Conservation (phyloP, 2,329 filamentous ascomycete genomes). For the Fusarium burgessii region DNA sequence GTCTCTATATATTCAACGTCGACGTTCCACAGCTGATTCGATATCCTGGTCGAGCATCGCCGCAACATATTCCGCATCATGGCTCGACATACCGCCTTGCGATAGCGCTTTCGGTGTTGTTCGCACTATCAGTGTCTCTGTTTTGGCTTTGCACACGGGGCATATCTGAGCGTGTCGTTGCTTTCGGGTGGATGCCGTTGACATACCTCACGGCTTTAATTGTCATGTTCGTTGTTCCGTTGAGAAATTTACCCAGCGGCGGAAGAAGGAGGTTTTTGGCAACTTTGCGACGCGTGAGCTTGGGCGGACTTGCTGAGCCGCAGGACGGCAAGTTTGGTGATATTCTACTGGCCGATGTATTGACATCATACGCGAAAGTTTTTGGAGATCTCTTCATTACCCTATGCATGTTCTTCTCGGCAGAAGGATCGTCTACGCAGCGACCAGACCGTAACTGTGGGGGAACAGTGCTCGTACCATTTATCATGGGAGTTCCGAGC, state of each 20-base stretch:
- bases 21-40: slow-evolving; percentile 88
- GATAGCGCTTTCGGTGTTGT: slow-evolving; percentile 77
- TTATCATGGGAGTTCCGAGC: slow-evolving; percentile 86
- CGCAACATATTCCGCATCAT: slow-evolving; percentile 80
- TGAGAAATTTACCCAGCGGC: slow-evolving; percentile 73
- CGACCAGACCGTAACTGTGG: slow-evolving; percentile 86
- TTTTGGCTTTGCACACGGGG: slow-evolving; percentile 88
- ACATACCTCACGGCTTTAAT: slow-evolving; percentile 81
- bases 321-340: slow-evolving; percentile 95
- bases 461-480: slow-evolving; percentile 80
- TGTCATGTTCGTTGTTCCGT: slow-evolving; percentile 77
- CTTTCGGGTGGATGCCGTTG: slow-evolving; percentile 88
- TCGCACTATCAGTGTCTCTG: slow-evolving; percentile 76
- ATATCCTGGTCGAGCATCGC: slow-evolving; percentile 80
- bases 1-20: slow-evolving; percentile 82
- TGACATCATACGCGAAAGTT: slow-evolving; percentile 95
- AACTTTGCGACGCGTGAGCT: slow-evolving; percentile 80
- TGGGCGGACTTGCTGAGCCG: slow-evolving; percentile 88
- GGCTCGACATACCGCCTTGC: slow-evolving; percentile 88
- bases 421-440: slow-evolving; percentile 78
- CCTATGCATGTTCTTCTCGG: slow-evolving; percentile 88
- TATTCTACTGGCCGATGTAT: slow-evolving; percentile 89
- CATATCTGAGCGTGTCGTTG: slow-evolving; percentile 74
- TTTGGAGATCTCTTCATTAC: slow-evolving; percentile 90
- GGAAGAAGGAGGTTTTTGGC: slow-evolving; percentile 82